Conservation (phyloP, 2,329 filamentous ascomycete genomes). For the Aspergillus viridinutans region DNA sequence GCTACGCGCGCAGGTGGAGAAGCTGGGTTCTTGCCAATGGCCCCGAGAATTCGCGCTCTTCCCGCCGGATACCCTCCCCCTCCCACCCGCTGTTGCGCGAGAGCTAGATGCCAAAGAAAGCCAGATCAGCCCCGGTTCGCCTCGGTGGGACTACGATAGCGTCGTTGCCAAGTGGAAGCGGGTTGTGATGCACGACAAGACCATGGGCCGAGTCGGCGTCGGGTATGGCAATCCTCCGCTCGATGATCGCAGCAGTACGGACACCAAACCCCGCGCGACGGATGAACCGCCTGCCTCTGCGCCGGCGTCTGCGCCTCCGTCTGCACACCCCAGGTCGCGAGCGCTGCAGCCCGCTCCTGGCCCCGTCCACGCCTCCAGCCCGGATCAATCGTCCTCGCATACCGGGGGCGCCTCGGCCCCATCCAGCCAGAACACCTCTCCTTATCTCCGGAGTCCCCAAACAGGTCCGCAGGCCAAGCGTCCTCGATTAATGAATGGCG, state of each 20-base stretch:
- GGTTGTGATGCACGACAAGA: slow-evolving; percentile 43
- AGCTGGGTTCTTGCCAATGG: slow-evolving; percentile 45
- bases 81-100: slow-evolving; percentile 36
- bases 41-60: slow-evolving; percentile 47
- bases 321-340: background rate
- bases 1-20: slow-evolving; percentile 45
- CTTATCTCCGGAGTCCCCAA: slow-evolving; percentile 22
- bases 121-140: slow-evolving; percentile 30
- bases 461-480: slow-evolving; percentile 28
- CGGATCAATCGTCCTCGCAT: slow-evolving; percentile 22
- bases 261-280: slow-evolving; percentile 5
- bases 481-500: slow-evolving; percentile 33
- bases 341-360: slow-evolving; percentile 13
- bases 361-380: slow-evolving; percentile 20
- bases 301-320: background rate
- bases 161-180: slow-evolving; percentile 47
- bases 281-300: slow-evolving; percentile 6
- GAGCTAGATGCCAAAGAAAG: slow-evolving; percentile 36
- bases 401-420: slow-evolving; percentile 18
- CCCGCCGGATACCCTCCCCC: slow-evolving; percentile 41
- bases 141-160: slow-evolving; percentile 46
- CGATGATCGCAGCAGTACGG: slow-evolving; percentile 13
- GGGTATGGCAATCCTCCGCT: slow-evolving; percentile 18
- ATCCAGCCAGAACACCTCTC: slow-evolving; percentile 27
- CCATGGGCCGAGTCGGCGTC: slow-evolving; percentile 38